These are phyloP conservation scores for Hemileccinum impolitum DNA, from an alignment of 768 basidiomycete species.

Conservation along the genomic window DNA sequence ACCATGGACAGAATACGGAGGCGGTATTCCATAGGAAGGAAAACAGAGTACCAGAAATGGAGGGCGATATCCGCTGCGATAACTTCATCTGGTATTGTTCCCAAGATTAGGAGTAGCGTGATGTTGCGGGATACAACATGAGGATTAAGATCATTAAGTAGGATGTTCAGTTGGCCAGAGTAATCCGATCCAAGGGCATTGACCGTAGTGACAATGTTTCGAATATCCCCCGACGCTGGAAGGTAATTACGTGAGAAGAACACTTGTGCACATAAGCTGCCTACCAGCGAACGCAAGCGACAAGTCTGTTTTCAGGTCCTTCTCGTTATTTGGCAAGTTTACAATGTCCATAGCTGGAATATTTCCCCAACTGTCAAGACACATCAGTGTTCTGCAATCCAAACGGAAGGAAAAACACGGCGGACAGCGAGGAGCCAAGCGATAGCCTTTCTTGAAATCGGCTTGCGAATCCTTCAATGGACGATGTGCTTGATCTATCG, in stretches of 20 bases:
- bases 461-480: slow-evolving; percentile 7
- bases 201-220: slow-evolving; percentile 41
- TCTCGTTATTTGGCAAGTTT: slow-evolving; percentile 25
- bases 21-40: slow-evolving; percentile 35
- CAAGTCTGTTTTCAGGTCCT: slow-evolving; percentile 14
- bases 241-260: background rate
- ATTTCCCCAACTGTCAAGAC: slow-evolving; percentile 31
- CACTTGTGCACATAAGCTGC: background rate
- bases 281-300: slow-evolving; percentile 25
- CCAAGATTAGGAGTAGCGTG: slow-evolving; percentile 40
- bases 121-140: slow-evolving; percentile 39
- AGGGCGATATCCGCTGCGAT: slow-evolving; percentile 43
- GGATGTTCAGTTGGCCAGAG: slow-evolving; percentile 36
- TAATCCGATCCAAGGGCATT: slow-evolving; percentile 42
- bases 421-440: slow-evolving; percentile 24
- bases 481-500: slow-evolving; percentile 1
- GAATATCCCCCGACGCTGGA: slow-evolving; percentile 48
- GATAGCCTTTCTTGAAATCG: slow-evolving; percentile 25
- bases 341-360: slow-evolving; percentile 34
- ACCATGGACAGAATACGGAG: slow-evolving; percentile 19
- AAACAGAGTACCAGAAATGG: slow-evolving; percentile 48
- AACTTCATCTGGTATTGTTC: slow-evolving; percentile 28
- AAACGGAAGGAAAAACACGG: background rate
- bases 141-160: slow-evolving; percentile 41
- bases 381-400: background rate